Percentiles rank a stretch among this genome's conserved stretches.
These are phyloP conservation scores for Vaccinium macrocarpon DNA, from an alignment of 148 eudicot genomes.

Conservation along the genomic window DNA sequence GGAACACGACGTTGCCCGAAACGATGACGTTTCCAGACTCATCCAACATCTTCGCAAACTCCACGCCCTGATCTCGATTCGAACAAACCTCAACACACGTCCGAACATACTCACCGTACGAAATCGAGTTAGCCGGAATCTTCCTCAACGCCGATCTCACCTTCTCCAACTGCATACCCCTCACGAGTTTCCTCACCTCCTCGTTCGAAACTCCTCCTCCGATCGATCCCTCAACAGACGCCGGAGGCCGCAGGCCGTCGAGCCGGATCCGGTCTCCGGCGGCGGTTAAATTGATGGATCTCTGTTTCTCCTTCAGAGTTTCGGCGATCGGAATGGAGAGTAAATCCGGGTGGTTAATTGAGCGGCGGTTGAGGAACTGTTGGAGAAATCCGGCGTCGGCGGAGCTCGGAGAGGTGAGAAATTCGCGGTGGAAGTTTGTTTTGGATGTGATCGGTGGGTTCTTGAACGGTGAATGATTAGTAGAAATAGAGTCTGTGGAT, in stretches of 20 bases:
- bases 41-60: slow-evolving; percentile 55
- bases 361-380: slow-evolving; percentile 40
- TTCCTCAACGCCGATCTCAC: slow-evolving; percentile 36
- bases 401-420: slow-evolving; percentile 28
- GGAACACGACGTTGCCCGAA: slow-evolving; percentile 49
- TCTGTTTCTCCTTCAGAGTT: slow-evolving; percentile 36
- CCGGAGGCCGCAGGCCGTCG: slow-evolving; percentile 21
- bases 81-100: slow-evolving; percentile 38
- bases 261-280: slow-evolving; percentile 26
- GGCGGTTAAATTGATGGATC: background rate
- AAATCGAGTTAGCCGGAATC: slow-evolving; percentile 29
- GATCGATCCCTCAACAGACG: background rate
- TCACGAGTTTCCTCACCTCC: slow-evolving; percentile 49
- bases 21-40: slow-evolving; percentile 63
- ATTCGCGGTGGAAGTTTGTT: slow-evolving; percentile 26
- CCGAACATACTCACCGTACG: slow-evolving; percentile 40
- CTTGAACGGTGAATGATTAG: background rate
- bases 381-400: slow-evolving; percentile 31
- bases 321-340: slow-evolving; percentile 45
- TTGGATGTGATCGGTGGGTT: slow-evolving; percentile 21
- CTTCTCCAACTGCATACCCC: slow-evolving; percentile 38
- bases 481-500: background rate
- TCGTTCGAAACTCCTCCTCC: slow-evolving; percentile 28
- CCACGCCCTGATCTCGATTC: slow-evolving; percentile 38
- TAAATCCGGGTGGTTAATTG: slow-evolving; percentile 35